Evolutionary conservation across 1,284 basidiomycete genomes (phyloP), one percentile per base, ranked within the genome.

Genomic region (Marasmius fiardii): DNA sequence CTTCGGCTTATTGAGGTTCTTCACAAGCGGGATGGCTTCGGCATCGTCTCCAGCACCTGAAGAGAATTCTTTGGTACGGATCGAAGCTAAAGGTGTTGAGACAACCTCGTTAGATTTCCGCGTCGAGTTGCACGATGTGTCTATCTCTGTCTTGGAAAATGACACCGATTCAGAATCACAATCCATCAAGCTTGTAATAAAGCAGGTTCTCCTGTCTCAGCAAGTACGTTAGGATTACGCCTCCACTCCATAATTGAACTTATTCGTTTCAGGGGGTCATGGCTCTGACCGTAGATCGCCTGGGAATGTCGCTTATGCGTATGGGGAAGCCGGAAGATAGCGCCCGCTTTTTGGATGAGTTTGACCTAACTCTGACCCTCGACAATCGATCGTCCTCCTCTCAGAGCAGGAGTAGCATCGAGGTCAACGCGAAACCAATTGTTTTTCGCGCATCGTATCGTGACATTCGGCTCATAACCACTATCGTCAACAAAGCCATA

Each of bases 221-320:
- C 96, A 98, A 82, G 93, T 88, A 64, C 24, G 18, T 21, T 52
- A 44, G 20, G 16, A 12, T 41, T 34, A 18, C 43, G 54, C 16
- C n/a, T 34, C 33, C 43, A 31, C 23, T 53, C 21, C 33, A 51
- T 55, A 47, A 51, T 49, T 55, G 3, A 31, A 44, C 31, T 39
- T 33, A n/a, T 33, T 16, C 33, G 10, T 18, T 14, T 31, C 53
- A 94, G 88, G 88, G 88, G 18, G 85, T 96, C 34, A 67, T 95
- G 61, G 92, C 94, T 0, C 74, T 99, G 59, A 93, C 85, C 55
- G 76, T 99, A 39, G 86, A 83, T 56, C 83, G 83, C 53, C 79
- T 98, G 10, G 97, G 96, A 43, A 98, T 99, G 95, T 98, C 95
- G 16, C 80, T 99, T 43, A 86, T 89, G 59, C 81, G 81, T 24